Percentiles rank a stretch among this genome's conserved stretches.
Conservation (phyloP, 2,329 filamentous ascomycete species). For the Colletotrichum trifolii region DNA sequence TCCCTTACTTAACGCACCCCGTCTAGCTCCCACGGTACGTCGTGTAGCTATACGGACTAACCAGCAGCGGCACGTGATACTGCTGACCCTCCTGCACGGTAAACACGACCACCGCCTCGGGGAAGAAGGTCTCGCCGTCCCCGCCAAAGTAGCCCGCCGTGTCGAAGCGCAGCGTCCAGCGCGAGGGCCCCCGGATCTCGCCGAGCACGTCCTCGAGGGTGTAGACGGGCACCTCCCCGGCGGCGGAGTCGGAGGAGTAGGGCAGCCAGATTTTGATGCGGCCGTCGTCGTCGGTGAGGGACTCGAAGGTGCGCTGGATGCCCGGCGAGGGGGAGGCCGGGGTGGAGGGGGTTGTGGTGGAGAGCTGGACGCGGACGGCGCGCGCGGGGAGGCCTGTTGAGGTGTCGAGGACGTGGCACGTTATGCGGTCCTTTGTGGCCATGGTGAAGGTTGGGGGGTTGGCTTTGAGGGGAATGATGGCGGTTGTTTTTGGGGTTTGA, state of each 20-base stretch:
- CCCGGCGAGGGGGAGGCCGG: conserved; percentile 45
- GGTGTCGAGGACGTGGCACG: conserved; percentile 89
- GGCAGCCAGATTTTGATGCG: conserved; percentile 77
- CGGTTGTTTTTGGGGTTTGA: neutral
- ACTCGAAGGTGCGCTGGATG: conserved; percentile 66
- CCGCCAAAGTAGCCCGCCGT: conserved; percentile 78
- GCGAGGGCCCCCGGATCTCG: conserved; percentile 57
- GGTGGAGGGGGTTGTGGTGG: conserved; percentile 51
- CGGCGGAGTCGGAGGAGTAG: conserved; percentile 60
- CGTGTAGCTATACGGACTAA: conserved; percentile 84
- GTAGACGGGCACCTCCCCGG: conserved; percentile 68
- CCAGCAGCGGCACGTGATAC: conserved; percentile 82
- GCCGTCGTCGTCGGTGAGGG: conserved; percentile 80
- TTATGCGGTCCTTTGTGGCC: conserved; percentile 73
- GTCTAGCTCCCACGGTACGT: conserved; percentile 75
- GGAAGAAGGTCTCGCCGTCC: conserved; percentile 69
- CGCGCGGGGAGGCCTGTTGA: conserved; percentile 76
- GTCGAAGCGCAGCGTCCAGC: conserved; percentile 79
- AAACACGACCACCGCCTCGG: conserved; percentile 67
- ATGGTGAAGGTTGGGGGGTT: neutral
- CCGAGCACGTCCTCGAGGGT: conserved; percentile 67
- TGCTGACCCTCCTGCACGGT: conserved; percentile 68
- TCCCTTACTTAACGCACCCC: too few species aligned
- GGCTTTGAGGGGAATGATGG: neutral
- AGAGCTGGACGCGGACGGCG: conserved; percentile 74